A percentile compares a stretch with the other conserved stretches of the same genome.
phyloP scores from a whole-genome alignment of 352 stramenopile genomes.

The Discostella stelligera region DNA sequence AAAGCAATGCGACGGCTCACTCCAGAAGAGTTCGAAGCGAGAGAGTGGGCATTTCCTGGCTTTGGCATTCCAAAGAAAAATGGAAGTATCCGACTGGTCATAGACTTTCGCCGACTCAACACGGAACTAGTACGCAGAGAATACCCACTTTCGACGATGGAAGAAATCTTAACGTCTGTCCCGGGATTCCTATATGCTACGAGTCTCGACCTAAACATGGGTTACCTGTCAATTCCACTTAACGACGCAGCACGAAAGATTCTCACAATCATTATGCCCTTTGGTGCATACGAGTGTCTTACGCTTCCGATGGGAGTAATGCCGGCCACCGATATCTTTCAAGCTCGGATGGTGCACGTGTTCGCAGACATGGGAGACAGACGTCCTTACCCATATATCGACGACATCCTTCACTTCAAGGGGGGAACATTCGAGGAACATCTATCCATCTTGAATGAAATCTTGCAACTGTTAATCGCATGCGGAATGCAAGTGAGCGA shows the following conservation, averaged over 20 bases:
- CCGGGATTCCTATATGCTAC: constrained; percentile 9
- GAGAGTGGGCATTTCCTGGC: constrained; percentile 18
- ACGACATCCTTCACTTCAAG: constrained; percentile 15
- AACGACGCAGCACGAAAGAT: not conserved
- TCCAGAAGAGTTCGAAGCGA: not conserved
- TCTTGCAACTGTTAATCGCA: not conserved
- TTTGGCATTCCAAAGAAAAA: constrained; percentile 19
- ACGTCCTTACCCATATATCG: constrained; percentile 8
- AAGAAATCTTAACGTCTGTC: constrained; percentile 25
- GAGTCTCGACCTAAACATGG: constrained; percentile 6
- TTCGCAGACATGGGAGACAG: constrained; percentile 3
- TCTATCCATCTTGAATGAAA: constrained; percentile 8
- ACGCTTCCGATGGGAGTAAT: constrained; percentile 18
- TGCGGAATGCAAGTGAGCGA: constrained; percentile 1
- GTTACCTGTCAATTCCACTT: not conserved
- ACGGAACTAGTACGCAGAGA: not conserved
- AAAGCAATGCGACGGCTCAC: not conserved
- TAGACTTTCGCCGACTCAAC: constrained; percentile 9
- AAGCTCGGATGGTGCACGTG: not conserved
- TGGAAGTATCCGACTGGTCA: constrained; percentile 9
- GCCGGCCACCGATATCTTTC: not conserved
- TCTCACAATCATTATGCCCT: not conserved
- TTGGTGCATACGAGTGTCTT: constrained; percentile 13
- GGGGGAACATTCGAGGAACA: constrained; percentile 4
- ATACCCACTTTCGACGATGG: not conserved